Evolutionary conservation across 1,284 basidiomycete genomes (phyloP).

Genomic region (Athelia sp.): DNA sequence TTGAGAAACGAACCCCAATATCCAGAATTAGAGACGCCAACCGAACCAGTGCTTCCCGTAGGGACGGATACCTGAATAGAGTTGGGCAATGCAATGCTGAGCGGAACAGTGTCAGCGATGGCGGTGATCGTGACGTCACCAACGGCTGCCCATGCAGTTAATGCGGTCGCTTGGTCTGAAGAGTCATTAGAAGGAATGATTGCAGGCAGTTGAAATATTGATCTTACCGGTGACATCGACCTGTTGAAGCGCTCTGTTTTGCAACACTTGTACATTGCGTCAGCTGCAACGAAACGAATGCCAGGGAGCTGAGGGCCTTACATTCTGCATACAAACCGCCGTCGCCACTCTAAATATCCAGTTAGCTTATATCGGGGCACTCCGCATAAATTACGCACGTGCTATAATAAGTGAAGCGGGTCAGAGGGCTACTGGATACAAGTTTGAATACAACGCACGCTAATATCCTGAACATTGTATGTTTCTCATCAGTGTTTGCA

Average conservation of each 20-base stretch:
- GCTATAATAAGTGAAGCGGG: constrained; percentile 22
- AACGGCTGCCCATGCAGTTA: constrained; percentile 52
- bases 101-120: constrained; percentile 42
- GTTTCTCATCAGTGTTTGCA: constrained; percentile 3
- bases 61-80: constrained; percentile 52
- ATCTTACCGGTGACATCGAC: constrained; percentile 38
- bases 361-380: too few species aligned
- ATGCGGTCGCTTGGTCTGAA: constrained; percentile 40
- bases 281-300: not conserved
- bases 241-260: constrained; percentile 57
- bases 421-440: not conserved
- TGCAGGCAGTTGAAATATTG: not conserved
- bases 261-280: constrained; percentile 36
- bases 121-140: constrained; percentile 47
- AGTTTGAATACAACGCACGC: constrained; percentile 21
- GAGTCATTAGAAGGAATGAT: not conserved
- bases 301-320: constrained; percentile 18
- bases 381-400: constrained; percentile 27
- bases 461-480: constrained; percentile 39
- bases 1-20: constrained; percentile 40
- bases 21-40: constrained; percentile 59
- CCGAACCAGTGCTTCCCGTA: constrained; percentile 30
- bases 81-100: constrained; percentile 61
- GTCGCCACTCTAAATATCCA: constrained; percentile 43
- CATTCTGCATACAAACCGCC: constrained; percentile 56